Conservation (phyloP, 2,329 filamentous ascomycete species). For the Trichophyton schoenleinii region DNA sequence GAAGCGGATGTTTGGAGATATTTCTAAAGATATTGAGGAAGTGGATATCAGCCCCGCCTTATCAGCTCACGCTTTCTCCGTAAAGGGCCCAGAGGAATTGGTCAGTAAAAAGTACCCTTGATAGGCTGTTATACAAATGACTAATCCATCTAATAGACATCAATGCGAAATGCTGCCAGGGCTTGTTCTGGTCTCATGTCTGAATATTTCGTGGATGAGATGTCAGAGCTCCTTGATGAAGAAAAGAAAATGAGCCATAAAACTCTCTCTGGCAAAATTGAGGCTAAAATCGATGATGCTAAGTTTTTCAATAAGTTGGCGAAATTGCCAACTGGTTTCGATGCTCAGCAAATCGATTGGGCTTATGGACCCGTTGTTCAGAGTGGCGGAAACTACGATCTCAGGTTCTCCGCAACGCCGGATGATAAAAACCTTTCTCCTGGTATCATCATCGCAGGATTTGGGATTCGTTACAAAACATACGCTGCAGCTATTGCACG, state of each 20-base stretch:
- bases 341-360: constrained; percentile 84
- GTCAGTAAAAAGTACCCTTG: constrained; percentile 28
- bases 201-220: constrained; percentile 94
- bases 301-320: constrained; percentile 82
- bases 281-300: constrained; percentile 79
- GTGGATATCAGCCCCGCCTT: constrained; percentile 74
- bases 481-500: constrained; percentile 87
- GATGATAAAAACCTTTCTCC: constrained; percentile 77
- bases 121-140: constrained; percentile 4
- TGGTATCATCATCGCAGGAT: constrained; percentile 82
- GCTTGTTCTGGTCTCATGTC: constrained; percentile 91
- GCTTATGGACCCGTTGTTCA: constrained; percentile 81
- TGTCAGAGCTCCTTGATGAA: constrained; percentile 88
- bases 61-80: constrained; percentile 69
- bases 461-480: constrained; percentile 89
- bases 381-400: constrained; percentile 88
- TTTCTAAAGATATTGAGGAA: constrained; percentile 75
- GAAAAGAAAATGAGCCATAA: constrained; percentile 96
- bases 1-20: constrained; percentile 68
- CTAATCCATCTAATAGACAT: constrained; percentile 43
- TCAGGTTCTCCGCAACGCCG: constrained; percentile 65
- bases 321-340: constrained; percentile 77
- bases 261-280: constrained; percentile 70
- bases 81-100: constrained; percentile 91
- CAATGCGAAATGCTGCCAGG: constrained; percentile 86